Evolutionary conservation across 2,329 filamentous ascomycete genomes (phyloP).

Genomic region (Paracamarosporium sp.): DNA sequence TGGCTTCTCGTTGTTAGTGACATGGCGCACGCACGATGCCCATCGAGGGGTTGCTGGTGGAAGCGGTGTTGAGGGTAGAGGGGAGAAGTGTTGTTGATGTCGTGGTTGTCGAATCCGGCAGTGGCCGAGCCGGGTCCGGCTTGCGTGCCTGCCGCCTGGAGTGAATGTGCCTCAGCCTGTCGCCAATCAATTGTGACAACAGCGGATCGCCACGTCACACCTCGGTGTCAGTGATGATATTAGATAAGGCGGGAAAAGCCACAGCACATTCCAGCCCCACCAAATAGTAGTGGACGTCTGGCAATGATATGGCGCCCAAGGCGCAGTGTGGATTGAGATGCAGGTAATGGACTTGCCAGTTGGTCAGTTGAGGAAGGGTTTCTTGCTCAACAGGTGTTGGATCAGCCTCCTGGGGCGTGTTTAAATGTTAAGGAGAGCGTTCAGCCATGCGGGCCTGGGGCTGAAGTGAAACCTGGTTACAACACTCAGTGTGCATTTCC

Average conservation of each 20-base stretch:
- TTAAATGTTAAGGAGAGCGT: too few species aligned
- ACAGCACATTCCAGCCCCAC: not conserved
- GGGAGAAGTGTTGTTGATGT: not conserved
- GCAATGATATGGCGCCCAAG: not conserved
- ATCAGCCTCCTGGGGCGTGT: too few species aligned
- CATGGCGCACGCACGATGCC: not conserved
- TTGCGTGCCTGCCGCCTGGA: not conserved
- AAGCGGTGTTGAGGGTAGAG: not conserved
- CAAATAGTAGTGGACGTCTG: not conserved
- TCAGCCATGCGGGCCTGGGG: not conserved
- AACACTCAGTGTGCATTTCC: not conserved
- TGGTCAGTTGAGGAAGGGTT: too few species aligned
- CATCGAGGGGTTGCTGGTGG: not conserved
- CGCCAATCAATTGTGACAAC: not conserved
- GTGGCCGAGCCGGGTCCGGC: not conserved
- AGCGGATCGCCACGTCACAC: constrained; percentile 1
- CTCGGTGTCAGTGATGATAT: not conserved
- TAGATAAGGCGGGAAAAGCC: not conserved
- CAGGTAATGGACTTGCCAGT: not conserved
- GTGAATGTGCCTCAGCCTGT: constrained; percentile 5
- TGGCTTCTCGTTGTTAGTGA: not conserved
- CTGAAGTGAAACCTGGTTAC: not conserved
- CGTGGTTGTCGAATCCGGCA: not conserved
- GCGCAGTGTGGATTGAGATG: not conserved
- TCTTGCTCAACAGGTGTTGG: too few species aligned